Percentiles rank a stretch among this genome's conserved stretches.
phyloP scores from a whole-genome alignment of 2,329 filamentous ascomycete species.

The Rhynchosporium agropyri region DNA sequence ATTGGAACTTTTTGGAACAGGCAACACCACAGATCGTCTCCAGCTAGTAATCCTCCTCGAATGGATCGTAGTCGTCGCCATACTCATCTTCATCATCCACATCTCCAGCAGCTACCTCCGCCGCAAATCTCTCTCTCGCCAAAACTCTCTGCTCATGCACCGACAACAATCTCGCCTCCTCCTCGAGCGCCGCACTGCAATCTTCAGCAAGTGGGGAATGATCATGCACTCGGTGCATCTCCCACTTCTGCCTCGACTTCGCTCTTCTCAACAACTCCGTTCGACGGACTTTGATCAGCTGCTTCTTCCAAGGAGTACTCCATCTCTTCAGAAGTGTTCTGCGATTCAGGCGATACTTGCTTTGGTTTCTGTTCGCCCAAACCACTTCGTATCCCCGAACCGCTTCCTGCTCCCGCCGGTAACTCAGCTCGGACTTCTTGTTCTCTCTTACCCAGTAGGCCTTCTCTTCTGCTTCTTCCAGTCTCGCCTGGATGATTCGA shows the following conservation, averaged over 20 bases:
- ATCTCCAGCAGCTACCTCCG: neutral
- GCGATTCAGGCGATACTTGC: neutral
- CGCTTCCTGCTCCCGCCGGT: neutral
- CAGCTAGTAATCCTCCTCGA: conserved; percentile 1
- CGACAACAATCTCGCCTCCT: neutral
- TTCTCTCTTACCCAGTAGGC: neutral
- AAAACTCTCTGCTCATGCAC: neutral
- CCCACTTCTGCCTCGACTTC: neutral
- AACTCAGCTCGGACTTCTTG: neutral
- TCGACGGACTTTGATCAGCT: neutral
- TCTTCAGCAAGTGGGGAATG: neutral
- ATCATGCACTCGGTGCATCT: neutral
- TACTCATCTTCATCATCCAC: conserved; percentile 1
- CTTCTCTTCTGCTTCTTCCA: neutral
- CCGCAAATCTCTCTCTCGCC: conserved; percentile 6
- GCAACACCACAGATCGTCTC: neutral
- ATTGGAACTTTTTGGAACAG: neutral
- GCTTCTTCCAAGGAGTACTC: neutral
- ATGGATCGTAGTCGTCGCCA: conserved; percentile 8
- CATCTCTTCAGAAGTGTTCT: neutral
- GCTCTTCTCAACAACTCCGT: neutral
- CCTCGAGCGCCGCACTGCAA: neutral
- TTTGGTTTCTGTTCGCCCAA: neutral
- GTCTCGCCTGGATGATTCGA: neutral
- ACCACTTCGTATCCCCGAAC: neutral